Percentiles rank a stretch among this genome's conserved stretches.
phyloP scores from a whole-genome alignment of 257 asterid genomes.

The Solanum habrochaites region DNA sequence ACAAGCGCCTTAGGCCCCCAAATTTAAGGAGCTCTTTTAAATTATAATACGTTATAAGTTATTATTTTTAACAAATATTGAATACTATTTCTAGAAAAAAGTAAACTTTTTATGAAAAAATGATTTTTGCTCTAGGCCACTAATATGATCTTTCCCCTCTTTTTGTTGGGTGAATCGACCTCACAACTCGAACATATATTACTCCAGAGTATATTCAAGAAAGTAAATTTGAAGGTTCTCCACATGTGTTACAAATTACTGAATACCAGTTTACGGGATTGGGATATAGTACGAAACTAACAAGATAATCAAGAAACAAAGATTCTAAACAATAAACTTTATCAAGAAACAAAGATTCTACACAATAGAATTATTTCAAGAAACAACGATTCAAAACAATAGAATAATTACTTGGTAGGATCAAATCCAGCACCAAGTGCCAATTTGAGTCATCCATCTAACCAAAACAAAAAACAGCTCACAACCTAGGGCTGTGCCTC shows the following conservation, averaged over 20 bases:
- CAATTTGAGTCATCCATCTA: conserved; percentile 84
- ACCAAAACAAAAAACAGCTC: conserved; percentile 95
- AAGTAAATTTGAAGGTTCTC: neutral
- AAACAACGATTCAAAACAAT: neutral
- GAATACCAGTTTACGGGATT: neutral
- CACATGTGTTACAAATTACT: neutral
- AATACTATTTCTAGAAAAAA: no score
- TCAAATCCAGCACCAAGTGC: conserved; percentile 86
- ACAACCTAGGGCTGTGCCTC: conserved; percentile 63
- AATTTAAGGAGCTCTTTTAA: no score
- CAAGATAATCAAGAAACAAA: neutral
- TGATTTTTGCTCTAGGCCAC: no score
- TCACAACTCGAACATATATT: neutral
- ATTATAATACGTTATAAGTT: no score
- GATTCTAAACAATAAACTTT: no score
- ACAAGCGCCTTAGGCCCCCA: no score
- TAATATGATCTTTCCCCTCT: neutral
- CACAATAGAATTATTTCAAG: neutral
- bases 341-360: no score
- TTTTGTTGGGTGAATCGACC: neutral
- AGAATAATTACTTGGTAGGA: conserved; percentile 50
- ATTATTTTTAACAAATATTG: no score
- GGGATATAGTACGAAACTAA: neutral
- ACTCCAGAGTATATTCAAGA: neutral
- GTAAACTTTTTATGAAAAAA: no score